Conservation (phyloP, 768 basidiomycete genomes). For the Coprinopsis strossmayeri region DNA sequence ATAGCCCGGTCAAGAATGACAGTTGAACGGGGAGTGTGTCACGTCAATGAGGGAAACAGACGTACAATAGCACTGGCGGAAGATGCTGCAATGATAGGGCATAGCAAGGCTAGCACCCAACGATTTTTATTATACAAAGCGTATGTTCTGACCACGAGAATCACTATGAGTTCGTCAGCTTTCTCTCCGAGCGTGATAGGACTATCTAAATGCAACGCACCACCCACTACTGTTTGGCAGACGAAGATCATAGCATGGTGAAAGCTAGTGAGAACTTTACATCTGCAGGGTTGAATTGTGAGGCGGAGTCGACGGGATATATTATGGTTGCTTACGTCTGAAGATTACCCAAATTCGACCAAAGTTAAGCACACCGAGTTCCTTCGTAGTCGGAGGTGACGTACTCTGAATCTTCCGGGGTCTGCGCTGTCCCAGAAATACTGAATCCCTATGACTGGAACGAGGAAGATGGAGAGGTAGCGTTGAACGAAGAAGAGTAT, state of each 20-base stretch:
- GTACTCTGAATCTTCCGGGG: conserved; percentile 14
- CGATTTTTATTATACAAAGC: conserved; percentile 30
- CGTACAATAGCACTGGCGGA: conserved; percentile 23
- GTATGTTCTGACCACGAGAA: conserved; percentile 33
- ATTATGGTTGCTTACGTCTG: not conserved
- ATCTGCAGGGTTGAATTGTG: conserved; percentile 16
- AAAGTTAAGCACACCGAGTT: not conserved
- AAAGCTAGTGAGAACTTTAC: conserved; percentile 16
- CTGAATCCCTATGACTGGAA: conserved; percentile 28
- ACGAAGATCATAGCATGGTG: conserved; percentile 27
- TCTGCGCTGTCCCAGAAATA: conserved; percentile 23
- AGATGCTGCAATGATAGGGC: conserved; percentile 19
- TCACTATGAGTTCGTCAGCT: conserved; percentile 21
- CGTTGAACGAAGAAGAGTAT: conserved; percentile 38
- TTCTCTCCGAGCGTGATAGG: too few species aligned
- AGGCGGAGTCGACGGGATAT: not conserved
- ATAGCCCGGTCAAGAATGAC: too few species aligned
- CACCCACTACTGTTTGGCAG: conserved; percentile 31
- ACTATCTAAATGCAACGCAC: conserved; percentile 18
- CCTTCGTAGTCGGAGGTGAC: not conserved
- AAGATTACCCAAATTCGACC: not conserved
- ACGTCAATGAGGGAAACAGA: not conserved
- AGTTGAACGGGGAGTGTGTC: not conserved
- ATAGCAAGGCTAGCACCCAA: conserved; percentile 21
- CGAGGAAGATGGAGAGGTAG: conserved; percentile 33